Conservation (phyloP, 164 flowering plant species). For the Umbilicus rupestris region DNA sequence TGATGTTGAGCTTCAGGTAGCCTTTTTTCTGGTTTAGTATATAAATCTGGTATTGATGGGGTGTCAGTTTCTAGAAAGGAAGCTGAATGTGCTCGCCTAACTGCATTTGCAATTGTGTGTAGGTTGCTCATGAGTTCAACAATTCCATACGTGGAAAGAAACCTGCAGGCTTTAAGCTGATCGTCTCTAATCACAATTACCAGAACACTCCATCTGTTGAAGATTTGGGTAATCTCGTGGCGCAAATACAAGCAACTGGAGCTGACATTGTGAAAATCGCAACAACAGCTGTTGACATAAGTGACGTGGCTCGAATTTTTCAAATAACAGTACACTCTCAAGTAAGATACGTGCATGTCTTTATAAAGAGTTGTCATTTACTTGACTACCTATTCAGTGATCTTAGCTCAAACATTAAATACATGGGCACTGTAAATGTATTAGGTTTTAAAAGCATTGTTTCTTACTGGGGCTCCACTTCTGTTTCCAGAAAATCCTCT, state of each 20-base stretch:
- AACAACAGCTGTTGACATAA: slow-evolving; percentile 71
- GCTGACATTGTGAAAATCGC: slow-evolving; percentile 98
- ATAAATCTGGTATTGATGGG: neutral
- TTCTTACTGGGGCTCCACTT: neutral
- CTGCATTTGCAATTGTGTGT: slow-evolving; percentile 8
- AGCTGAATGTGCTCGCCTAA: neutral
- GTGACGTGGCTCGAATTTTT: slow-evolving; percentile 79
- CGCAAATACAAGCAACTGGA: slow-evolving; percentile 74
- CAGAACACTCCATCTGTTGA: slow-evolving; percentile 74
- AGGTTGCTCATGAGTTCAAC: slow-evolving; percentile 77
- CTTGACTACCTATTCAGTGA: neutral
- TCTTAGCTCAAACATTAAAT: neutral
- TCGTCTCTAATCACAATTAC: slow-evolving; percentile 91
- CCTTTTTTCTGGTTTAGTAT: neutral
- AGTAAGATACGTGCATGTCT: slow-evolving; percentile 33
- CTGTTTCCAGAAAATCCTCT: neutral
- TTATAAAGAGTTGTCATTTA: neutral
- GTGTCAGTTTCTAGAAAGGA: neutral
- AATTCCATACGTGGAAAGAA: slow-evolving; percentile 47
- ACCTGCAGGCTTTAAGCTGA: slow-evolving; percentile 55
- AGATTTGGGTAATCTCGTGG: slow-evolving; percentile 73
- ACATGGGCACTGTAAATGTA: neutral
- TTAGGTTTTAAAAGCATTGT: neutral
- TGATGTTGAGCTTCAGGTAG: slow-evolving; percentile 85
- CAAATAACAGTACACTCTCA: slow-evolving; percentile 72